These are phyloP conservation scores for Diplosphaera chodatii DNA, from an alignment of 139 green algal species.

Conservation along the genomic window DNA sequence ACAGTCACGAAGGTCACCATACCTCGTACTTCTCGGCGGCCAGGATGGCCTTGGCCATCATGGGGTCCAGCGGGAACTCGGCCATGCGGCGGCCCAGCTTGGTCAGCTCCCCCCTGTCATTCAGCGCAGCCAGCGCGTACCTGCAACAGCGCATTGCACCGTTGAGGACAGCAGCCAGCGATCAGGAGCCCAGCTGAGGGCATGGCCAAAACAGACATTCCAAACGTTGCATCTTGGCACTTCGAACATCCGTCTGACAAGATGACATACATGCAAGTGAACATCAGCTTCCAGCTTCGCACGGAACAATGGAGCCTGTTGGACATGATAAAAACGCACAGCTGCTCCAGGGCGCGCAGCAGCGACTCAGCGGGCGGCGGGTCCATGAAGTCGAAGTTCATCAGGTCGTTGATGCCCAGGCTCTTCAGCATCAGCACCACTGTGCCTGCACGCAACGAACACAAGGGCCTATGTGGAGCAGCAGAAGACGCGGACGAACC, in stretches of 20 bases:
- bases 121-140: conserved; percentile 95
- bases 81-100: conserved; percentile 92
- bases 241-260: no score
- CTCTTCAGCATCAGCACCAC: conserved; percentile 96
- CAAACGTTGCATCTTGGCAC: no score
- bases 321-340: conserved; percentile 9
- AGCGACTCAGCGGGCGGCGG: conserved; percentile 87
- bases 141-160: no score
- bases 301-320: neutral
- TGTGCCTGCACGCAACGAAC: conserved; percentile 43
- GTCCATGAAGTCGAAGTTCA: conserved; percentile 99
- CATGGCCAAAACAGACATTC: no score
- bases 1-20: no score
- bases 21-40: conserved; percentile 75
- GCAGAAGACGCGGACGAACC: no score
- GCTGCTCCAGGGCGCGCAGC: conserved; percentile 85
- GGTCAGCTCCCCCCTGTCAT: conserved; percentile 87
- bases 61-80: conserved; percentile 95
- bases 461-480: no score
- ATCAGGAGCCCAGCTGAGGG: no score
- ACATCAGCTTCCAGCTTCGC: no score
- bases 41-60: conserved; percentile 92
- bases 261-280: no score
- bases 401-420: conserved; percentile 97
- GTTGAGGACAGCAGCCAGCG: no score